Base-by-base conservation (phyloP, 192 early-diverging fungal genomes). In the Backusella psychrophila region DNA sequence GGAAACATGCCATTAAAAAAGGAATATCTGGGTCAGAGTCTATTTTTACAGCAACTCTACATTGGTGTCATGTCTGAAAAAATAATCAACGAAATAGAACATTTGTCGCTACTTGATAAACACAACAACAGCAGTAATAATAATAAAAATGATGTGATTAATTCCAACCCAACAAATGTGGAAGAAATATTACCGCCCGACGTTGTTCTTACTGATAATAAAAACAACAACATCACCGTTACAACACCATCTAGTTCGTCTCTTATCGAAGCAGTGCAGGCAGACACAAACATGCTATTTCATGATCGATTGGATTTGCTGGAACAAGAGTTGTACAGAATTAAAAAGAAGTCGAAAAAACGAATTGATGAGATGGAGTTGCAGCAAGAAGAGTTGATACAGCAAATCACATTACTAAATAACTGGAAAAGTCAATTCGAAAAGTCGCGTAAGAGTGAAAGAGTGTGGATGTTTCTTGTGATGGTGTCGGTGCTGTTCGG, bases 261-360 rank as follows among this genome's bases (percentile, higher is more conserved):
- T 19, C 23, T 26, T 6, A 68, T 44, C 17, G 68, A 63, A 39
- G 42, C 53, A 29, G 23, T 42, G 3, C 65, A 76, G 19, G 23
- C 56, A 44, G 74, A 75, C 23, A 46, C 67, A 41, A 69, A 69
- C 6, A 77, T 72, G 39, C 19, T 78, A 19, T 65, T 81, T 29
- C 80, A 81, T 42, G 80, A 81, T 59, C 68, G 80, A 31, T 72
- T 81, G 73, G 80, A 81, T 71, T 63, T 67, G 12, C 69, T 81
- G 5, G 80, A 81, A 8, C 80, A 81, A 68, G 72, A 69, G 23
- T 21, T 79, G 33, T 75, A 73, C 31, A 17, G 63, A 29, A 39
- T 79, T 15, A 72, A 52, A 63, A 33, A 53, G 17, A 79, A 59
- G 33, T 29, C 52, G 1, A 68, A 63, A 65, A 79, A 74, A 12